Percentiles rank a stretch among this genome's conserved stretches.
phyloP scores from a whole-genome alignment of 1,139 yeast genomes.

The Suhomyces bolitotheri region DNA sequence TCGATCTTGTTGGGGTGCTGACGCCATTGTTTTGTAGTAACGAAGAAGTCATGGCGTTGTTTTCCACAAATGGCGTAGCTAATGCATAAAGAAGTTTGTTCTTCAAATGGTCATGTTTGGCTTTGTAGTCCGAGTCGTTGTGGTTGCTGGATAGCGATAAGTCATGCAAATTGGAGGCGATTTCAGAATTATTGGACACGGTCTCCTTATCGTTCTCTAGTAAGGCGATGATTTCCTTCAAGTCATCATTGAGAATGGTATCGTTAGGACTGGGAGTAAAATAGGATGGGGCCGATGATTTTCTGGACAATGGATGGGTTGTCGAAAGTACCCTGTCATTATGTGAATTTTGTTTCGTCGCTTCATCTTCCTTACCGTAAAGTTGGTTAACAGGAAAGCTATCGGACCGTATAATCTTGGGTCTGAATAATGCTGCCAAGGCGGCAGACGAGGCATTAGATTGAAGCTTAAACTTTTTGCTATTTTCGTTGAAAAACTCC shows the following conservation, averaged over 20 bases:
- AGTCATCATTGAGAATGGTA: constrained; percentile 32
- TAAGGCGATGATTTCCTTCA: constrained; percentile 46
- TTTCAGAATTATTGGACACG: constrained; percentile 33
- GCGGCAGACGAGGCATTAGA: constrained; percentile 66
- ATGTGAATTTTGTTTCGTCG: background rate
- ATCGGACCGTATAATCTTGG: constrained; percentile 37
- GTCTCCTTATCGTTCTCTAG: constrained; percentile 40
- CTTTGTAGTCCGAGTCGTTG: constrained; percentile 18
- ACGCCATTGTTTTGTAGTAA: constrained; percentile 22
- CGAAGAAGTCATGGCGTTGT: constrained; percentile 46
- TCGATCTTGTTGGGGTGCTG: constrained; percentile 16
- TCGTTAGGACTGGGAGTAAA: constrained; percentile 12
- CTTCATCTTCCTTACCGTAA: constrained; percentile 16
- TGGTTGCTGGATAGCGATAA: constrained; percentile 47
- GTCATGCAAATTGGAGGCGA: constrained; percentile 58
- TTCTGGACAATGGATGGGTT: constrained; percentile 1
- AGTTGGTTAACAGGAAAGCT: constrained; percentile 36
- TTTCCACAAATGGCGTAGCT: constrained; percentile 74
- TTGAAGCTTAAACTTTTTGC: constrained; percentile 31
- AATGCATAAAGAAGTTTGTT: constrained; percentile 62
- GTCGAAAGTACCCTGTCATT: constrained; percentile 8
- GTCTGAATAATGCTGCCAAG: constrained; percentile 56
- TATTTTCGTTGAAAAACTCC: constrained; percentile 22
- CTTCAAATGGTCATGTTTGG: constrained; percentile 46
- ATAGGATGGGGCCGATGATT: constrained; percentile 3